Base-by-base conservation (phyloP, 257 asterid genomes). In the Galeopsis tetrahit region DNA sequence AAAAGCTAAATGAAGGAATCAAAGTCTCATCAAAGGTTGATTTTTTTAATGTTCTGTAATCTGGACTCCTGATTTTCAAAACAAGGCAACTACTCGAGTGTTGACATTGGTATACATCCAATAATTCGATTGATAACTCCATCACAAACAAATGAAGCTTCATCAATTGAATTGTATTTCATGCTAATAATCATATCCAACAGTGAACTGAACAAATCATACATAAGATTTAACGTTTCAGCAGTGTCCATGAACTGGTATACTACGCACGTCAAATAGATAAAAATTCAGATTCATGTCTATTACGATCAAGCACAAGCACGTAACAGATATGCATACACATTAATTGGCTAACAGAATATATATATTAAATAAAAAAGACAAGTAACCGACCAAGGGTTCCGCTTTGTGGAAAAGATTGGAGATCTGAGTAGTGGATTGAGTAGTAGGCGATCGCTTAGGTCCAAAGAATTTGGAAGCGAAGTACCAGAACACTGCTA, bases 401-500 rank as follows among this genome's bases (percentile, higher is more conserved):
- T 95, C 97, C 66, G 87, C 98, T 80, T 89, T 91, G 61, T 83
- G 86, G 73, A 95, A 95, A 52, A 95, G 90, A 88, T 95, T 95
- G 75, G 97, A 87, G 96, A 90, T 91, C 98, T 95, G 99, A 38
- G 77, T 68, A 73, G 95, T 33, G 60, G 95, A 85, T 28, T 81
- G 72, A 53, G 87, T 46, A 1, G 89, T 46, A 1, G 89, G 86
- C 52, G 92, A 74, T 71, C 79, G 85, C 73, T 95, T 92, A 2
- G 99, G 92, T 3, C 91, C 87, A 62, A 95, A 91, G 75, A 95
- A 90, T 76, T 90, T 95, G 53, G 99, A 95, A 0, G 95, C 95
- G 68, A 95, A 90, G 85, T 91, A 95, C 98, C 99, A 91, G 72
- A 95, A 87, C n/a, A 95, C 96, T 2, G 96, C 96, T 13, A 91